A percentile compares a stretch with the other conserved stretches of the same genome.
Conservation (phyloP, 179 eudicot species). For the Sideroxylon spinosum region DNA sequence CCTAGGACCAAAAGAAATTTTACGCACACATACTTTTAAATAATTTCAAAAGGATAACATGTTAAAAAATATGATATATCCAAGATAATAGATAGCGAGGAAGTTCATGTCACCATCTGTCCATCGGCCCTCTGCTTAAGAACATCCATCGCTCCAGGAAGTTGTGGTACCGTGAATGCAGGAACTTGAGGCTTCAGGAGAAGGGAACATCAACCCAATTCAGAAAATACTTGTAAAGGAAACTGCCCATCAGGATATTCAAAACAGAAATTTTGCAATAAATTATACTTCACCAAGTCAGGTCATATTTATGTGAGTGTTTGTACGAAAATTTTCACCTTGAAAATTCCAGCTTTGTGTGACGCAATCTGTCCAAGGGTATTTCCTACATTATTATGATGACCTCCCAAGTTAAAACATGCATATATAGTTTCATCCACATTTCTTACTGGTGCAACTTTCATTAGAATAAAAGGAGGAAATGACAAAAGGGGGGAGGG, state of each 20-base stretch:
- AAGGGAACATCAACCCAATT: slow-evolving; percentile 51
- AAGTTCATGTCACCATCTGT: slow-evolving; percentile 37
- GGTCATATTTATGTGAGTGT: slow-evolving; percentile 11
- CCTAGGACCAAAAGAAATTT: neutral
- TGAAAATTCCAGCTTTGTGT: slow-evolving; percentile 85
- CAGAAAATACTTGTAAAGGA: slow-evolving; percentile 34
- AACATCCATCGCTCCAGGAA: slow-evolving; percentile 70
- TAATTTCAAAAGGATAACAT: neutral
- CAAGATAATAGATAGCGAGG: neutral
- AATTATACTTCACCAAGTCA: slow-evolving; percentile 14
- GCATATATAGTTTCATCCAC: neutral
- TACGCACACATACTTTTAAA: neutral
- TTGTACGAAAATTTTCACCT: slow-evolving; percentile 41
- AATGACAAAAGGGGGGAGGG: neutral
- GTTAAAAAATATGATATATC: neutral
- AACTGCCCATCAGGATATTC: slow-evolving; percentile 27
- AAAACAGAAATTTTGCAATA: slow-evolving; percentile 8
- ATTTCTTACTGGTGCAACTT: neutral
- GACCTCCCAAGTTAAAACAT: slow-evolving; percentile 9
- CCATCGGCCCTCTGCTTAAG: slow-evolving; percentile 53
- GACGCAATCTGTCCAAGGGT: slow-evolving; percentile 65
- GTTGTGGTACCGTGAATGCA: slow-evolving; percentile 73
- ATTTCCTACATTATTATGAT: slow-evolving; percentile 45
- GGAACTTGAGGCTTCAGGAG: slow-evolving; percentile 71
- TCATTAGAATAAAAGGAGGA: neutral